A percentile compares a stretch with the other conserved stretches of the same genome.
Conservation (phyloP, 306 rosid species). For the Dalbergia cochinchinensis region DNA sequence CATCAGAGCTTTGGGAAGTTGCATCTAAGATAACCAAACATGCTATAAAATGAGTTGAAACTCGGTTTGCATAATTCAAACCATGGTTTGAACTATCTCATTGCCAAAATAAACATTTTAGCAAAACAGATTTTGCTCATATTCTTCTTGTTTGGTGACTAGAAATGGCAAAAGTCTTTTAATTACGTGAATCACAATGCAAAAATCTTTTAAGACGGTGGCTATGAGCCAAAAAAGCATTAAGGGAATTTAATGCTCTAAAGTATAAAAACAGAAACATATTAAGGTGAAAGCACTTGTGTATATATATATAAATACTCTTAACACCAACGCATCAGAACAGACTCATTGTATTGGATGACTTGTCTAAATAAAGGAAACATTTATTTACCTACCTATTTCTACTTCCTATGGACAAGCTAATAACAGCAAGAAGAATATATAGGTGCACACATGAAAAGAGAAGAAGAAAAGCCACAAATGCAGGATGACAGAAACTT, state of each 20-base stretch:
- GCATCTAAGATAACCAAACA: too few relatives aligned
- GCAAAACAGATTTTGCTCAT: background rate
- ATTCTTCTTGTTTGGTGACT: background rate
- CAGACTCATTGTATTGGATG: background rate
- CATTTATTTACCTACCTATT: conserved; percentile 10
- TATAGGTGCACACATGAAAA: background rate
- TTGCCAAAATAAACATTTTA: background rate
- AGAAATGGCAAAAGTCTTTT: background rate
- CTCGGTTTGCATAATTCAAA: too few relatives aligned
- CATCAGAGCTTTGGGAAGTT: too few relatives aligned
- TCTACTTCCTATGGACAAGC: background rate
- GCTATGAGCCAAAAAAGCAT: background rate
- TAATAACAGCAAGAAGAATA: background rate
- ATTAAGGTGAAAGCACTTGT: background rate
- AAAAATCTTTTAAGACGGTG: background rate
- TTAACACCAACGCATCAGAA: background rate
- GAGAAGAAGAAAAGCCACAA: background rate
- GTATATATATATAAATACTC: background rate
- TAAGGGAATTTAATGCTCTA: background rate
- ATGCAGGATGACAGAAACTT: background rate
- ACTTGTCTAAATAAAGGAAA: conserved; percentile 13
- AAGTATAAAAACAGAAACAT: background rate
- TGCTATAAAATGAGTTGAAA: too few relatives aligned
- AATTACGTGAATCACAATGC: background rate
- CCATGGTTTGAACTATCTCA: too few relatives aligned